Conservation (phyloP, 1,139 yeast species). For the Casaregolazyma lundiana region DNA sequence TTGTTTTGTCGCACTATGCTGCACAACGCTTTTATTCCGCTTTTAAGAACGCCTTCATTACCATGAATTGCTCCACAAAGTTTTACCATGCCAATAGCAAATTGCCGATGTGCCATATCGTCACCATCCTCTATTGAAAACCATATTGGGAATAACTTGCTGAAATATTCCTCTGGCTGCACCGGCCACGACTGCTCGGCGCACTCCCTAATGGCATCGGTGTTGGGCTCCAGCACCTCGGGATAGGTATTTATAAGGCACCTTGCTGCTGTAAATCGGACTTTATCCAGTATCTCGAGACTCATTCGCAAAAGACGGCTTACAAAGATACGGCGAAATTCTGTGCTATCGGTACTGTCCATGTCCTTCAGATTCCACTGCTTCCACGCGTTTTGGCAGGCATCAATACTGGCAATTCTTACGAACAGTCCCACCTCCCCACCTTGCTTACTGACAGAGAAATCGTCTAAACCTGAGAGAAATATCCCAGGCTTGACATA, state of each 20-base stretch:
- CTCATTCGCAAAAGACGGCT: constrained; percentile 49
- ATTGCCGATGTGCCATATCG: background rate
- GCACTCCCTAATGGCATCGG: constrained; percentile 12
- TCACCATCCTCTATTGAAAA: background rate
- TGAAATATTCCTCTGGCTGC: constrained; percentile 15
- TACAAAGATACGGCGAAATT: constrained; percentile 22
- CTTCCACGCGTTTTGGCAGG: constrained; percentile 9
- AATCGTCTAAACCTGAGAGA: constrained; percentile 30
- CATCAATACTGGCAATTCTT: constrained; percentile 46
- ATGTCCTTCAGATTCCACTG: background rate
- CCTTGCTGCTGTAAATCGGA: constrained; percentile 33
- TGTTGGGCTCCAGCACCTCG: constrained; percentile 3
- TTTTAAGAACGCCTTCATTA: background rate
- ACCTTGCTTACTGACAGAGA: constrained; percentile 31
- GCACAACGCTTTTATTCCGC: background rate
- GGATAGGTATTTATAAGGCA: constrained; percentile 20
- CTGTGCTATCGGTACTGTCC: constrained; percentile 1
- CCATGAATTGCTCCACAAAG: constrained; percentile 6
- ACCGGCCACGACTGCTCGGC: constrained; percentile 11
- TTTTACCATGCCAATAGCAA: constrained; percentile 6
- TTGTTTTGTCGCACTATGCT: background rate
- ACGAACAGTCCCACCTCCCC: constrained; percentile 63
- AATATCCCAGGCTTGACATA: constrained; percentile 14
- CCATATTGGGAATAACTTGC: constrained; percentile 3
- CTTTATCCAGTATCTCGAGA: constrained; percentile 46